Evolutionary conservation across 2,329 filamentous ascomycete genomes (phyloP).

Genomic region (Hypoxylon sp.): DNA sequence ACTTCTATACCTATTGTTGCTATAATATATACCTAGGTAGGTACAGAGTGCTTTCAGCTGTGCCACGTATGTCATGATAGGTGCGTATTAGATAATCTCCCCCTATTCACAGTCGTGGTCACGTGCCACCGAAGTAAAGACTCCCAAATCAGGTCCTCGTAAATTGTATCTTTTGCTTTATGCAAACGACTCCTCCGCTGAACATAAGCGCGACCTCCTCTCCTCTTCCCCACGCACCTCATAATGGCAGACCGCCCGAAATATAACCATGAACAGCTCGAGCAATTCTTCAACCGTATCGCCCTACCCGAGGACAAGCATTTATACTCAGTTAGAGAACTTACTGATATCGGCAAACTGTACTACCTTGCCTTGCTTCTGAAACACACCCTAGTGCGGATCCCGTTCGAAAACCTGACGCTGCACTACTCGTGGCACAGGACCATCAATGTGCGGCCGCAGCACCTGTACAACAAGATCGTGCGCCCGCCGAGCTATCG

Average conservation of each 20-base stretch:
- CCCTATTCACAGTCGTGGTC: background rate
- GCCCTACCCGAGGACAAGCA: conserved; percentile 34
- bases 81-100: conserved; percentile 10
- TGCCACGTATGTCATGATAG: too few relatives aligned
- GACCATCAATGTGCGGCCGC: conserved; percentile 53
- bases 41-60: too few relatives aligned
- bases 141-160: background rate
- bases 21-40: too few relatives aligned
- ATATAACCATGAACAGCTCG: conserved; percentile 37
- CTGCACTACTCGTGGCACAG: conserved; percentile 57
- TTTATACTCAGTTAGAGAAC: conserved; percentile 20
- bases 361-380: conserved; percentile 32
- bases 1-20: background rate
- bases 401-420: conserved; percentile 63
- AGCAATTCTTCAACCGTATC: conserved; percentile 44
- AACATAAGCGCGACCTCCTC: background rate
- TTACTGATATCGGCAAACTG: conserved; percentile 15
- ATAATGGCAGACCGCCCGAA: conserved; percentile 42
- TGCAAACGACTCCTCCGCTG: background rate
- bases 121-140: conserved; percentile 1
- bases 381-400: conserved; percentile 56
- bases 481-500: conserved; percentile 50
- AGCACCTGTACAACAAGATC: conserved; percentile 56
- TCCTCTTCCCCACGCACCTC: background rate
- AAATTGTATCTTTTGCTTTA: background rate